phyloP scores from a whole-genome alignment of 2,329 filamentous ascomycete genomes.

The Bipolaris zeicola region DNA sequence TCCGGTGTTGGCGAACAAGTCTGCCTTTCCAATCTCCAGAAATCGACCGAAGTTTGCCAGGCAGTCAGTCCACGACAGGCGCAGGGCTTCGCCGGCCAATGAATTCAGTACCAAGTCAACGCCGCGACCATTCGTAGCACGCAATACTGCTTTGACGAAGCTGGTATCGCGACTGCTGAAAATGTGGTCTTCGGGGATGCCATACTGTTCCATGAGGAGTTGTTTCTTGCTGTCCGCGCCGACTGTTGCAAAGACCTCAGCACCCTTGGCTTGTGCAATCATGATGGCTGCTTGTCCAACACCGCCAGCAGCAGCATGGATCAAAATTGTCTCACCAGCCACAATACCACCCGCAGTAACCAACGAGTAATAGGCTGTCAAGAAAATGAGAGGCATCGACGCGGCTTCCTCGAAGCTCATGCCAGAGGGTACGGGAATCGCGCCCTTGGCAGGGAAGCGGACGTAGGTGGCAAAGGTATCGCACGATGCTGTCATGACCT shows the following conservation, averaged over 20 bases:
- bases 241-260: slow-evolving; percentile 27
- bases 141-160: slow-evolving; percentile 14
- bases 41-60: slow-evolving; percentile 40
- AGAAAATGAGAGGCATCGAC: slow-evolving; percentile 13
- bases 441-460: slow-evolving; percentile 14
- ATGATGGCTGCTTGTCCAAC: slow-evolving; percentile 33
- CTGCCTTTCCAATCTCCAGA: slow-evolving; percentile 25
- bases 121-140: slow-evolving; percentile 30
- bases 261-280: slow-evolving; percentile 23
- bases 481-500: slow-evolving; percentile 10
- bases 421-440: slow-evolving; percentile 1
- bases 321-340: slow-evolving; percentile 36
- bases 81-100: slow-evolving; percentile 30
- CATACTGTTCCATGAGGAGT: slow-evolving; percentile 13
- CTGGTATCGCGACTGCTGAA: slow-evolving; percentile 28
- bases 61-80: slow-evolving; percentile 27
- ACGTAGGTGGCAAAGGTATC: slow-evolving; percentile 11
- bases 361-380: slow-evolving; percentile 8
- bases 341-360: slow-evolving; percentile 2
- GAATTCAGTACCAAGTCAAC: slow-evolving; percentile 46
- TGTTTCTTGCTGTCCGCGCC: slow-evolving; percentile 18
- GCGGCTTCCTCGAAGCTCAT: slow-evolving; percentile 14
- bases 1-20: slow-evolving; percentile 14
- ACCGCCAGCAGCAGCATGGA: slow-evolving; percentile 34
- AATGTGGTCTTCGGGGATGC: slow-evolving; percentile 32